These are phyloP conservation scores for Withania somnifera DNA, from an alignment of 305 asterid genomes.

Conservation along the genomic window DNA sequence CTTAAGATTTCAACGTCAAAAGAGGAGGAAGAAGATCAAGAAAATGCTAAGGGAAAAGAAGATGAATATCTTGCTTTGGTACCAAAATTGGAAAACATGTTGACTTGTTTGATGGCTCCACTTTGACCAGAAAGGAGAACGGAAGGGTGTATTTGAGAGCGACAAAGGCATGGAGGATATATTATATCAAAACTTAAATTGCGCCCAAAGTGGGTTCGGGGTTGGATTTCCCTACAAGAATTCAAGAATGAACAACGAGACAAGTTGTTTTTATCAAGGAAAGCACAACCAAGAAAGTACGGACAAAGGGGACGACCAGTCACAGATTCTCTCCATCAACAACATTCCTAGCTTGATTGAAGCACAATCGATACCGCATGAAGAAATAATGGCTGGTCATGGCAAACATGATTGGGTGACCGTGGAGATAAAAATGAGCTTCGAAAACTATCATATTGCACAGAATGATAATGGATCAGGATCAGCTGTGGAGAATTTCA, in stretches of 20 bases:
- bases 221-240: slow-evolving; percentile 21
- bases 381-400: background rate
- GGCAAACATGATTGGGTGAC: slow-evolving; percentile 15
- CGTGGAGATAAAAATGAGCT: slow-evolving; percentile 5
- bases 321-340: background rate
- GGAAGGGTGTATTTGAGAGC: slow-evolving; percentile 13
- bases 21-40: background rate
- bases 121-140: slow-evolving; percentile 8
- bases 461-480: background rate
- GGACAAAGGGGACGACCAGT: background rate
- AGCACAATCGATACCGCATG: background rate
- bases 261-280: background rate
- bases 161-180: background rate
- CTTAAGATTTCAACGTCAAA: slow-evolving; percentile 16
- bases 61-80: background rate
- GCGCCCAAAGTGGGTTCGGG: slow-evolving; percentile 2
- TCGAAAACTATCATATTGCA: background rate
- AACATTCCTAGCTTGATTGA: background rate
- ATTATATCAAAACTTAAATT: background rate
- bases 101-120: background rate
- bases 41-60: background rate
- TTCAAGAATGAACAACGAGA: slow-evolving; percentile 16
- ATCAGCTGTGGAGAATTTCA: background rate
- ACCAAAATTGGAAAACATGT: background rate
- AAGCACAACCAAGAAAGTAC: background rate